Conservation (phyloP, 345 rosid genomes). For the Salix suchowensis region DNA sequence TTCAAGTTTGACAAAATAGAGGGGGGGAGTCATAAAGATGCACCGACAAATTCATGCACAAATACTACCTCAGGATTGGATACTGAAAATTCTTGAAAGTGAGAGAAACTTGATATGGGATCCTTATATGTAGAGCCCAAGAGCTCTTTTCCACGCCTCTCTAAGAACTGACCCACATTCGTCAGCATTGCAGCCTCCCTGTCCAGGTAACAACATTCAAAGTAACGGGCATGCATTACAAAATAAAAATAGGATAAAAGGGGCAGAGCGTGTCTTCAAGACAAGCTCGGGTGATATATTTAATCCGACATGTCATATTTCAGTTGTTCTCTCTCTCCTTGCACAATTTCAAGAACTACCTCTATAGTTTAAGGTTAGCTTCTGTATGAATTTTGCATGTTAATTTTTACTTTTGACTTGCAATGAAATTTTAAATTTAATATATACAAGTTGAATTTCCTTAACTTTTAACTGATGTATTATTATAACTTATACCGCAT, state of each 20-base stretch:
- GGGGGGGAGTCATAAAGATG: background rate
- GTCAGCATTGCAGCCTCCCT: constrained; percentile 60
- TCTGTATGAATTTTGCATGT: too few relatives aligned
- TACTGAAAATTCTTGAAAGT: constrained; percentile 83
- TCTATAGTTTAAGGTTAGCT: too few relatives aligned
- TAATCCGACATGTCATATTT: too few relatives aligned
- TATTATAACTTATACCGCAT: too few relatives aligned
- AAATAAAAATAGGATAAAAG: background rate
- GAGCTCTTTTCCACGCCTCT: constrained; percentile 66
- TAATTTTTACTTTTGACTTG: too few relatives aligned
- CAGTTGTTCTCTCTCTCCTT: too few relatives aligned
- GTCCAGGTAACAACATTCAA: background rate
- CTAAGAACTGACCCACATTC: constrained; percentile 67
- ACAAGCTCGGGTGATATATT: too few relatives aligned
- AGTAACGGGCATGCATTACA: background rate
- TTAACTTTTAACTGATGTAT: too few relatives aligned
- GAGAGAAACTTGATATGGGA: constrained; percentile 75
- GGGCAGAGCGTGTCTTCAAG: background rate
- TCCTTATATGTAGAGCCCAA: constrained; percentile 65
- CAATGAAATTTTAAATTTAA: too few relatives aligned
- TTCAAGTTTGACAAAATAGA: background rate
- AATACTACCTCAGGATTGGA: constrained; percentile 70
- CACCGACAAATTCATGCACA: background rate
- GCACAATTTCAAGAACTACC: too few relatives aligned
- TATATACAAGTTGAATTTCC: too few relatives aligned